Conservation (phyloP, 331 rosid species). For the Prunus yedoensis region DNA sequence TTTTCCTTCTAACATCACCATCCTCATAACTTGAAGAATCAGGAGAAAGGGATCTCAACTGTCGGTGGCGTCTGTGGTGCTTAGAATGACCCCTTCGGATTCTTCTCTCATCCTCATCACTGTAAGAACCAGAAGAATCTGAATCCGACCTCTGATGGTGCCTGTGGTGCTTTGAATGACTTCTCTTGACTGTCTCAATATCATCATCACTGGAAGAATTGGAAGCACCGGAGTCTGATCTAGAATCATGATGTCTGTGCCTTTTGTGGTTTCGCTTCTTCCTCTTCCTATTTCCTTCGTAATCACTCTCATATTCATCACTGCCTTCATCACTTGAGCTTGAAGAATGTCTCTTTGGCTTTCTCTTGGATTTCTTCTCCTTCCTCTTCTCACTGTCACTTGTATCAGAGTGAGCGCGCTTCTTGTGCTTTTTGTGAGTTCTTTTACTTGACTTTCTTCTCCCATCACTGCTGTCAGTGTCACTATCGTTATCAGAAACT, state of each 20-base stretch:
- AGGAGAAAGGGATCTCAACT: constrained; percentile 30
- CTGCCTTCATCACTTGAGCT: constrained; percentile 48
- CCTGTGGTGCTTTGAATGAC: constrained; percentile 33
- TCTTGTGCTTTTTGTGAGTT: constrained; percentile 66
- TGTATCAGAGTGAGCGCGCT: constrained; percentile 50
- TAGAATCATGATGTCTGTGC: constrained; percentile 41
- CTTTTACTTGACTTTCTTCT: constrained; percentile 52
- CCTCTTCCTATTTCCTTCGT: constrained; percentile 60
- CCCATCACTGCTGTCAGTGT: constrained; percentile 45
- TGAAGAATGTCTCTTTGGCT: constrained; percentile 45
- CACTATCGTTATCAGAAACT: constrained; percentile 48
- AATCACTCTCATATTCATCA: constrained; percentile 47
- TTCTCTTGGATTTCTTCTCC: constrained; percentile 58
- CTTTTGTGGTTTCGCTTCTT: constrained; percentile 57
- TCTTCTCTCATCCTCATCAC: constrained; percentile 43
- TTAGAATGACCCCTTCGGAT: constrained; percentile 31
- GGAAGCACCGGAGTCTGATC: constrained; percentile 49
- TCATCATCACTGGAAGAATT: constrained; percentile 42
- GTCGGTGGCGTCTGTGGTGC: constrained; percentile 33
- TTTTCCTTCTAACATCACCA: constrained; percentile 33
- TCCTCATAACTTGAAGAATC: constrained; percentile 48
- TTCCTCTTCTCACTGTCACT: constrained; percentile 59
- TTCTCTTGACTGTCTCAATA: constrained; percentile 39
- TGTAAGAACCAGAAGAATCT: constrained; percentile 35
- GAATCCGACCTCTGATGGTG: constrained; percentile 50